These are phyloP conservation scores for Colletotrichum sp. DNA, from an alignment of 2,329 filamentous ascomycete genomes.

Conservation along the genomic window DNA sequence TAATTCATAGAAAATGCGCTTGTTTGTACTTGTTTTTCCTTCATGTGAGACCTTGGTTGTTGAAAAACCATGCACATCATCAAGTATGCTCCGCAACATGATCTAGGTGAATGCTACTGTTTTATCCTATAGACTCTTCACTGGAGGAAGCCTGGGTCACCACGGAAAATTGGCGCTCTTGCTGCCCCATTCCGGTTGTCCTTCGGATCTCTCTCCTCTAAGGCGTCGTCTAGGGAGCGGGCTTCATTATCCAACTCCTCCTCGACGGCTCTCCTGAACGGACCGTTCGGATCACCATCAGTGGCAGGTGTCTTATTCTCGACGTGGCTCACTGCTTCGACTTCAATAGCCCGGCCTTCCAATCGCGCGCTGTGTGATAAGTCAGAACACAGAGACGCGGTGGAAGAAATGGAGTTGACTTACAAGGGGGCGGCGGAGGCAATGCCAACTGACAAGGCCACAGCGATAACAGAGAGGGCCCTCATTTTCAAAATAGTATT, in stretches of 20 bases:
- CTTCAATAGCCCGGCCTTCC: neutral
- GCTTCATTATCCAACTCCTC: neutral
- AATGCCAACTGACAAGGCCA: neutral
- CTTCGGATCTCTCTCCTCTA: neutral
- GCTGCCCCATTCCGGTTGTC: neutral
- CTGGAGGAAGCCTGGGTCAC: neutral
- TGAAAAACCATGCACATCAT: neutral
- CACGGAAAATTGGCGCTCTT: neutral
- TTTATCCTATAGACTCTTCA: neutral
- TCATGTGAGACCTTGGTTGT: neutral
- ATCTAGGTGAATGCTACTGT: neutral
- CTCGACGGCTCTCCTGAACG: neutral
- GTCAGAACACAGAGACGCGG: neutral
- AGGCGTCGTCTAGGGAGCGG: neutral
- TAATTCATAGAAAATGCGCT: neutral
- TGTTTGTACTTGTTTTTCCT: neutral
- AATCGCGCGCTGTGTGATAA: neutral
- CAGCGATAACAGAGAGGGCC: neutral
- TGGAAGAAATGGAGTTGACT: neutral
- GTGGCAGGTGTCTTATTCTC: neutral
- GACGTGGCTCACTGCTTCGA: neutral
- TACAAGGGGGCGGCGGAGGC: neutral
- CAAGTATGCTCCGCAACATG: neutral
- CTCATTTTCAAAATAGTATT: neutral
- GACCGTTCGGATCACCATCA: neutral